These are phyloP conservation scores for Epichloe sp. DNA, from an alignment of 2,329 filamentous ascomycete species.

Conservation along the genomic window DNA sequence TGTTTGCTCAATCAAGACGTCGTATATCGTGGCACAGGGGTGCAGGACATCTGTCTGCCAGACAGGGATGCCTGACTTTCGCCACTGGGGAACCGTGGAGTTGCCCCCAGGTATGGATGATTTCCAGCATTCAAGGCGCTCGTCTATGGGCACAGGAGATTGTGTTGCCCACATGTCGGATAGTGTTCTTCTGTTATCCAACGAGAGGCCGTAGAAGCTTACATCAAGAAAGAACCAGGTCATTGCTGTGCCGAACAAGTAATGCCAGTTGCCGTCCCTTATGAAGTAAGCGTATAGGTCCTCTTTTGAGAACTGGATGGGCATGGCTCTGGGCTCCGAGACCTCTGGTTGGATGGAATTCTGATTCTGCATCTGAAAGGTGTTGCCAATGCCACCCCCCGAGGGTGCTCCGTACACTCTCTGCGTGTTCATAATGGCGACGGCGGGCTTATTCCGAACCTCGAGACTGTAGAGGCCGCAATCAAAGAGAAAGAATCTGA, in stretches of 20 bases:
- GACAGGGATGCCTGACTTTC: conserved; percentile 24
- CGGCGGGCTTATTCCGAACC: conserved; percentile 46
- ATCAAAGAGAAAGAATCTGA: conserved; percentile 54
- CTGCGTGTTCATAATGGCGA: conserved; percentile 46
- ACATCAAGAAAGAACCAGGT: conserved; percentile 42
- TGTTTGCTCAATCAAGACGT: conserved; percentile 36
- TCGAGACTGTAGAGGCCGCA: conserved; percentile 53
- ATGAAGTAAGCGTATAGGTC: conserved; percentile 40
- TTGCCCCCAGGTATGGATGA: conserved; percentile 28
- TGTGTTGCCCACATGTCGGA: conserved; percentile 26
- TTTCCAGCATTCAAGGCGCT: conserved; percentile 32
- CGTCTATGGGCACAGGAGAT: conserved; percentile 19
- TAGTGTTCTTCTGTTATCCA: conserved; percentile 28
- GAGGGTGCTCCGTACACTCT: conserved; percentile 37
- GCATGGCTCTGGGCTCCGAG: conserved; percentile 22
- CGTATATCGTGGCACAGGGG: conserved; percentile 39
- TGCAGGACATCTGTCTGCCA: conserved; percentile 37
- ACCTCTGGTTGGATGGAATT: conserved; percentile 18
- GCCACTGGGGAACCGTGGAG: conserved; percentile 31
- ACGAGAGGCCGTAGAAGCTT: conserved; percentile 39
- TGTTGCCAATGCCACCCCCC: conserved; percentile 7
- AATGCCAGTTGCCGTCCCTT: conserved; percentile 23
- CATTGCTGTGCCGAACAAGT: conserved; percentile 28
- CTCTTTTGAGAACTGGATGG: conserved; percentile 33
- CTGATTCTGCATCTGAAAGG: conserved; percentile 11